Base-by-base conservation (phyloP, 305 asterid genomes). In the Rubia peregrina region DNA sequence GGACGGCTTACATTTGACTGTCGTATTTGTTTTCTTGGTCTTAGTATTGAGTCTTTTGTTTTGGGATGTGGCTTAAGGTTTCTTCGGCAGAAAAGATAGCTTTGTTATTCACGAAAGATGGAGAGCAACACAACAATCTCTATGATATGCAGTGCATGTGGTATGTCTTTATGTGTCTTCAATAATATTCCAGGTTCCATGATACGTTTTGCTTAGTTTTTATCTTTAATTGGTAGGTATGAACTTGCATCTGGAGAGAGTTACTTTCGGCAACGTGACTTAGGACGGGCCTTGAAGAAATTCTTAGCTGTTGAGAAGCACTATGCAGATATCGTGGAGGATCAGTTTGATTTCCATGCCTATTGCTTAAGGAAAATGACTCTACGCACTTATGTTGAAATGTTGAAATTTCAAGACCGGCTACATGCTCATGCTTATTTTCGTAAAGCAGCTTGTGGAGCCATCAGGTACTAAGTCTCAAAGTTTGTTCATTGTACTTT, bases 101-200 rank as follows among this genome's bases (percentile, higher is more conserved):
- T 60, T 85, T 88, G 61, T 81, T 95, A 61, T 95, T 91, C 84
- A 95, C 97, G 19, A 95, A 92, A 89, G 99, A 95, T 70, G 99
- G 99, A 71, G 99, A 95, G 77, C 99, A 92, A 76, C 99, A 90
- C 77, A 92, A 87, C 79, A 95, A 85, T 77, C 97, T 95, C 75
- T 89, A 91, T 65, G 99, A 95, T 84, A 95, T 95, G 99, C 99
- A 95, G 83, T 95, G 99, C 98, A 95, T 95, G 98, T 95, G 99
- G 99, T 91, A 55, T 26, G 89, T 77, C 75, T 82, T 73, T 73
- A 51, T 38, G 3, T 68, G 61, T 69, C 61, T 51, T 11, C 55
- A 14, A 13, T 21, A 14, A 14, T 43, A 36, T 59, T 17, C 40
- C n/a, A n/a, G 12, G 12, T 43, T 56, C 65, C 6, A 13, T 43